These are phyloP conservation scores for Ophiostoma novo-ulmi DNA, from an alignment of 2,329 filamentous ascomycete genomes.

Conservation along the genomic window DNA sequence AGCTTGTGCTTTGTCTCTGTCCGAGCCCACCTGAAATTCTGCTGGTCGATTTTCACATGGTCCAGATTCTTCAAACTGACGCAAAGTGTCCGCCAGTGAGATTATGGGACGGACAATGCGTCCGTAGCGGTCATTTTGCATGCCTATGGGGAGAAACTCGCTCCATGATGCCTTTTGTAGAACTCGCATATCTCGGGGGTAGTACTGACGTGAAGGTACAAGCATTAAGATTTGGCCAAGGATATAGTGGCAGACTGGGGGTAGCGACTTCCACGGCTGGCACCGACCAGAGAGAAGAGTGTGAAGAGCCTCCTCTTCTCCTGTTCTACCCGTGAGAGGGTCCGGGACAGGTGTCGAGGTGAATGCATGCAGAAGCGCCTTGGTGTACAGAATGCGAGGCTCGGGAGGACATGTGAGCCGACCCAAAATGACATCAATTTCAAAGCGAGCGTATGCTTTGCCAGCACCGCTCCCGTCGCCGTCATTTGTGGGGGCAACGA, in stretches of 20 bases:
- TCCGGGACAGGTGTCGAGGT: slow-evolving; percentile 57
- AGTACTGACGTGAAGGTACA: slow-evolving; percentile 34
- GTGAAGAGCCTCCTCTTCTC: slow-evolving; percentile 54
- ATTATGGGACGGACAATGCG: slow-evolving; percentile 33
- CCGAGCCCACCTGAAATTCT: background rate
- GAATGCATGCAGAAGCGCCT: slow-evolving; percentile 54
- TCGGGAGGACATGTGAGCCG: slow-evolving; percentile 55
- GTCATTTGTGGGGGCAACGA: slow-evolving; percentile 29
- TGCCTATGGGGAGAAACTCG: slow-evolving; percentile 30
- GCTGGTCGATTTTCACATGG: background rate
- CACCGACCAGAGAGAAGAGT: slow-evolving; percentile 46
- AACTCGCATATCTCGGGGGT: slow-evolving; percentile 34
- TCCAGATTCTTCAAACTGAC: slow-evolving; percentile 25
- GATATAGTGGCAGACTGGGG: background rate
- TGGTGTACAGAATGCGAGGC: slow-evolving; percentile 49
- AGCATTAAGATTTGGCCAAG: slow-evolving; percentile 32
- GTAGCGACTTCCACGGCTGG: slow-evolving; percentile 45
- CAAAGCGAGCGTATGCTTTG: slow-evolving; percentile 45
- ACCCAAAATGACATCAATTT: slow-evolving; percentile 50
- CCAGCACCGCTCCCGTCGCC: background rate
- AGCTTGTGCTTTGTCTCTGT: background rate
- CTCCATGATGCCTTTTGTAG: slow-evolving; percentile 39
- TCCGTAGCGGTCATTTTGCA: slow-evolving; percentile 39
- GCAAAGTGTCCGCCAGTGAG: slow-evolving; percentile 33
- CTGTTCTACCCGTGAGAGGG: slow-evolving; percentile 52